Percentiles rank a stretch among this genome's conserved stretches.
phyloP scores from a whole-genome alignment of 148 eudicot genomes.

The Rhododendron mucronatum region DNA sequence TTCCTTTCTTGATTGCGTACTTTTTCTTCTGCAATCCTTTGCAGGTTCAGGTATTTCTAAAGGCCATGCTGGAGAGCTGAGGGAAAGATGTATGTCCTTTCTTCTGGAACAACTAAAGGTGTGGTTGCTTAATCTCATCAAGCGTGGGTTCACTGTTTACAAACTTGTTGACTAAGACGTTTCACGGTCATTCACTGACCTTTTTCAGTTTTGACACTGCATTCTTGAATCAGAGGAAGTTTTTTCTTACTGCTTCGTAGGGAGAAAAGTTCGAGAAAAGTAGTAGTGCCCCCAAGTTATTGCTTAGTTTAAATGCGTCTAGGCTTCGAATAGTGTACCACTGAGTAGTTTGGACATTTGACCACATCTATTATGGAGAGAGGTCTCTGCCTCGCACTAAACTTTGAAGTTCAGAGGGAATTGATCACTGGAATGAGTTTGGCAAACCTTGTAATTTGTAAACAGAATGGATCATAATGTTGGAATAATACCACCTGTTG shows the following conservation, averaged over 20 bases:
- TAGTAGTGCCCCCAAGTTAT: not conserved
- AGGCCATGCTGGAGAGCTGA: constrained; percentile 55
- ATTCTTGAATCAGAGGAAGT: not conserved
- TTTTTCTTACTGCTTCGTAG: not conserved
- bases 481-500: not conserved
- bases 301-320: not conserved
- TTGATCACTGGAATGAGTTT: not conserved
- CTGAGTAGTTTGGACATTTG: no score
- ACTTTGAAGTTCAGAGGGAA: not conserved
- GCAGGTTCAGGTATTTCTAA: constrained; percentile 75
- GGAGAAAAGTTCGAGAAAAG: not conserved
- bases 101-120: constrained; percentile 72
- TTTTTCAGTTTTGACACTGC: not conserved
- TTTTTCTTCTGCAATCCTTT: constrained; percentile 6
- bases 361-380: not conserved
- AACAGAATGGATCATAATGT: not conserved
- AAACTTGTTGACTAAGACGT: not conserved
- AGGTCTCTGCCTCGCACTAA: not conserved
- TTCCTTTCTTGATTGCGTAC: not conserved
- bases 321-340: not conserved
- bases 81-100: constrained; percentile 57
- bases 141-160: not conserved
- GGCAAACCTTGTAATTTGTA: not conserved
- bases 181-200: not conserved
- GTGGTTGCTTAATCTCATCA: not conserved